phyloP scores from a whole-genome alignment of 176 grass and related monocot species.

The Sorghum bicolor region DNA sequence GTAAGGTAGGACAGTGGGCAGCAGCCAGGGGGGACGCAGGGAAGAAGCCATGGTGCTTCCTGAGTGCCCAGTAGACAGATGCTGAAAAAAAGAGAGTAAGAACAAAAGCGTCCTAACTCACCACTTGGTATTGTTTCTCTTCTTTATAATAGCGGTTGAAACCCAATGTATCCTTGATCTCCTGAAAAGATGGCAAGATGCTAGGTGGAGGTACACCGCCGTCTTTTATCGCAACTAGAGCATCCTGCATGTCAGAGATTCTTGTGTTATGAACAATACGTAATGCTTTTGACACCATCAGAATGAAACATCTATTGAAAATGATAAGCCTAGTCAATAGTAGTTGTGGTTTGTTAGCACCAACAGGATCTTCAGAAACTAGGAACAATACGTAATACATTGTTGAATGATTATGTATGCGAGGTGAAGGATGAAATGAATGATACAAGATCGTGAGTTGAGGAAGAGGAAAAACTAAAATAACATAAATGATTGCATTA shows the following conservation, averaged over 20 bases:
- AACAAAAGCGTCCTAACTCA: slow-evolving; percentile 25
- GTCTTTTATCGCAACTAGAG: slow-evolving; percentile 70
- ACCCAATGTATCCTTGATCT: slow-evolving; percentile 88
- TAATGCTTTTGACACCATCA: neutral
- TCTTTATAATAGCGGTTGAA: slow-evolving; percentile 93
- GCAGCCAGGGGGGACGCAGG: neutral
- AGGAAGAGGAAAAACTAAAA: slow-evolving; percentile 1
- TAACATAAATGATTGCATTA: neutral
- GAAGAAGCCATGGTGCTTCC: neutral
- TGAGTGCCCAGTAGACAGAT: neutral
- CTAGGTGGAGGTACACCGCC: slow-evolving; percentile 65
- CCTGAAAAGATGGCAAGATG: slow-evolving; percentile 79
- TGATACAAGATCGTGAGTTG: neutral
- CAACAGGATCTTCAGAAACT: neutral
- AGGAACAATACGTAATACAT: no score
- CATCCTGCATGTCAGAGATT: slow-evolving; percentile 58
- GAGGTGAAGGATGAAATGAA: neutral
- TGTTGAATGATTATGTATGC: neutral
- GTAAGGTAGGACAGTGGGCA: neutral
- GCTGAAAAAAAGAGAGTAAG: slow-evolving; percentile 20
- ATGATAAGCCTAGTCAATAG: neutral
- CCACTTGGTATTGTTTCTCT: slow-evolving; percentile 74
- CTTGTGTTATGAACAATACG: neutral
- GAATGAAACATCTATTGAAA: neutral
- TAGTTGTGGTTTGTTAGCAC: neutral